Conservation (phyloP, 495 filamentous ascomycete species). For the Wilcoxina mikolae region DNA sequence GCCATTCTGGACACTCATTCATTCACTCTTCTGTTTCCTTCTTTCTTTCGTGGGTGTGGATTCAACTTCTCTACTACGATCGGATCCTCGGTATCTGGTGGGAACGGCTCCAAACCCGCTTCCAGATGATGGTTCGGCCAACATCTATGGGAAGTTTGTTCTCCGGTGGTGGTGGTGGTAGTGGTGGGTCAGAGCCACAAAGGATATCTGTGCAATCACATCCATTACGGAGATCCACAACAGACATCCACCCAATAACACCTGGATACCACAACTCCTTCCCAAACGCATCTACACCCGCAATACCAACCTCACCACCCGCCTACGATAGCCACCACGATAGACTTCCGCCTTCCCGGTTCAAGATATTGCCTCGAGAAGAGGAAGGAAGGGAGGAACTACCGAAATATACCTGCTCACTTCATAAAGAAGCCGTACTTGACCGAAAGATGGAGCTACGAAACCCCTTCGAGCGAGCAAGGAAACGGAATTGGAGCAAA, state of each 20-base stretch:
- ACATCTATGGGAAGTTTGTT: no score
- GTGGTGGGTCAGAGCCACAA: no score
- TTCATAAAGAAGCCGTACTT: constrained; percentile 40
- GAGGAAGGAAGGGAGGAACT: constrained; percentile 35
- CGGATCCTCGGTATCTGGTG: no score
- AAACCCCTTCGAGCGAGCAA: constrained; percentile 36
- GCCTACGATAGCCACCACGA: constrained; percentile 20
- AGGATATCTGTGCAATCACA: no score
- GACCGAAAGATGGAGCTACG: constrained; percentile 44
- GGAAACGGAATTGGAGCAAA: constrained; percentile 40
- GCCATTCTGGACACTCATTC: no score
- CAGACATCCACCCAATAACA: background rate
- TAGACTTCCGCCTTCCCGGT: constrained; percentile 22
- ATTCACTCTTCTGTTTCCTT: no score
- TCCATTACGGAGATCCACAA: background rate
- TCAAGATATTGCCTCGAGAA: constrained; percentile 31
- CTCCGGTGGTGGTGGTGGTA: no score
- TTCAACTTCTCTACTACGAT: no score
- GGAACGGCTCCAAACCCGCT: no score
- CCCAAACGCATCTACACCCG: constrained; percentile 4
- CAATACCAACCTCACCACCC: constrained; percentile 13
- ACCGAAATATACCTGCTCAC: constrained; percentile 41
- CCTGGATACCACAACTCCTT: constrained; percentile 18
- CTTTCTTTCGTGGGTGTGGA: no score
- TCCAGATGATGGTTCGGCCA: no score